Conservation (phyloP, 2,329 filamentous ascomycete species). For the Beauveria pseudobassiana region DNA sequence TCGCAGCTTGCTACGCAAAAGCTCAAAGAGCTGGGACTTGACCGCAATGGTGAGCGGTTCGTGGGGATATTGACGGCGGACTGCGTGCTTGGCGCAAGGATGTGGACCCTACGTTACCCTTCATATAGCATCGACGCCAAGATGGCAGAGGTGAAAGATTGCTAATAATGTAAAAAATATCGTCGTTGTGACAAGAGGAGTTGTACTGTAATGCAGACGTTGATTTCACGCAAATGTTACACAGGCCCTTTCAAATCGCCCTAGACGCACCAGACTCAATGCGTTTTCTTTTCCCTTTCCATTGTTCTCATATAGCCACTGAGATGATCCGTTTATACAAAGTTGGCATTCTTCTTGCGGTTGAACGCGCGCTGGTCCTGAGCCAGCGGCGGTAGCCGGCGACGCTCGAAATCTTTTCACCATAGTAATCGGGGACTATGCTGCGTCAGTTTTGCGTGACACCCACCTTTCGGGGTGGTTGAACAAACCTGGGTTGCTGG, state of each 20-base stretch:
- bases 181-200: slow-evolving; percentile 21
- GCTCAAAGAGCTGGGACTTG: slow-evolving; percentile 54
- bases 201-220: slow-evolving; percentile 16
- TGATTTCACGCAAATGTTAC: slow-evolving; percentile 8
- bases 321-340: slow-evolving; percentile 37
- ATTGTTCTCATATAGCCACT: neutral
- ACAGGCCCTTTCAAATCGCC: slow-evolving; percentile 5
- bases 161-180: slow-evolving; percentile 8
- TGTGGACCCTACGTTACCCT: slow-evolving; percentile 53
- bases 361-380: slow-evolving; percentile 95
- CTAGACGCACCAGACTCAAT: slow-evolving; percentile 13
- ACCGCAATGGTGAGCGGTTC: slow-evolving; percentile 40
- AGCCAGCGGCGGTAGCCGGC: slow-evolving; percentile 89
- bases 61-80: slow-evolving; percentile 68
- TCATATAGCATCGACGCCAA: slow-evolving; percentile 29
- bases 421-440: slow-evolving; percentile 90
- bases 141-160: neutral
- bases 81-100: slow-evolving; percentile 64
- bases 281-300: neutral
- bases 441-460: slow-evolving; percentile 14
- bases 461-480: neutral
- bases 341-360: slow-evolving; percentile 74
- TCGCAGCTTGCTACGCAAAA: slow-evolving; percentile 63
- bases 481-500: slow-evolving; percentile 67
- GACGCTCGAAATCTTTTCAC: slow-evolving; percentile 95